Base-by-base conservation (phyloP, 208 protist species). In the Wallacemonas collosoma region DNA sequence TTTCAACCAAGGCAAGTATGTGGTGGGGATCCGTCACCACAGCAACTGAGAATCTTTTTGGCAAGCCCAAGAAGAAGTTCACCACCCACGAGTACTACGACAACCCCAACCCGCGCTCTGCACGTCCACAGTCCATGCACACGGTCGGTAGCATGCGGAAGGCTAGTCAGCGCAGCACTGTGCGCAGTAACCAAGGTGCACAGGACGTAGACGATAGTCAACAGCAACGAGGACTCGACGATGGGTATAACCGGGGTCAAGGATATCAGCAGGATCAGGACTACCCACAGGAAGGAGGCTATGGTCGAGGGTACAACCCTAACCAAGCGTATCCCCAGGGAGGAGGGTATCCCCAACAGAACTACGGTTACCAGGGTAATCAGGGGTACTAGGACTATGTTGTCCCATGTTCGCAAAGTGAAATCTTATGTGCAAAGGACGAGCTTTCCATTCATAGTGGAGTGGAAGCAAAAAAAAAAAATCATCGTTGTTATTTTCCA, bases 1-100 rank as follows among this genome's bases (percentile, higher is more conserved):
- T 90, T 60, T 76, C 60, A 47, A 93, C 88, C 2, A 93, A 87
- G 68, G 74, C 76, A 38, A 82, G 76, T 17, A 93, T 93, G 85
- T 82, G 75, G 72, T 90, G 83, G 83, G 85, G 85, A 5, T 85
- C 76, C 53, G 77, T 87, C 26, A 79, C 76, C 51, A 82, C 80
- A 40, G 82, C 81, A 35, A 86, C 80, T 9, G 88, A 93, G 68
- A 62, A 73, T 8, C 45, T 85, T 43, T 89, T 90, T 61, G 80
- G 81, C 71, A 89, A 86, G 55, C 66, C 77, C 40, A 90, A 93
- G 78, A 66, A 90, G 58, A 65, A 79, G 35, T 71, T 90, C 36
- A 78, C 90, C 8, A 79, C 81, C 7, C 80, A 88, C 60, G 87
- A 93, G 47, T 81, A 89, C 72, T 89, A 80, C 61, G 84, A 86